Conservation (phyloP, 2,329 filamentous ascomycete species). For the Fusarium sacchari region DNA sequence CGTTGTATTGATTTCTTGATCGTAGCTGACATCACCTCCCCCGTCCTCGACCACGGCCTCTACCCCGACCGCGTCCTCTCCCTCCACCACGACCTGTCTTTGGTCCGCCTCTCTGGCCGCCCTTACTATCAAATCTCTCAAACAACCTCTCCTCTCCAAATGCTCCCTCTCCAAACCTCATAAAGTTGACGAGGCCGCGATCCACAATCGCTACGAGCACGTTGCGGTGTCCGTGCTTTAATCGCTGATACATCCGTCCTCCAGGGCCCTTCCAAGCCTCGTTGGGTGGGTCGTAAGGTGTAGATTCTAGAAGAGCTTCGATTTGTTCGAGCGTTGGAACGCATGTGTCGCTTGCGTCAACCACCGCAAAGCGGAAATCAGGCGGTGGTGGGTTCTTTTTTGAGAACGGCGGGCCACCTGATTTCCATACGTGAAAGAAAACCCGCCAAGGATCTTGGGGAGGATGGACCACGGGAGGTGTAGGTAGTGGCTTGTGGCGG, state of each 20-base stretch:
- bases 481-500: conserved; percentile 67
- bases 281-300: conserved; percentile 72
- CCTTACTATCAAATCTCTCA: conserved; percentile 61
- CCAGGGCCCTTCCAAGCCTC: conserved; percentile 52
- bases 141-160: conserved; percentile 82
- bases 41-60: conserved; percentile 40
- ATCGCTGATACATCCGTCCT: conserved; percentile 73
- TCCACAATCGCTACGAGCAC: conserved; percentile 90
- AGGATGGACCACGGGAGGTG: conserved; percentile 40
- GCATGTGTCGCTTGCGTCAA: conserved; percentile 76
- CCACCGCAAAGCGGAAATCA: conserved; percentile 85
- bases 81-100: conserved; percentile 56
- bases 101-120: conserved; percentile 53
- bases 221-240: conserved; percentile 87
- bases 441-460: conserved; percentile 71
- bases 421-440: conserved; percentile 85
- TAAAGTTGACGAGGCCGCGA: conserved; percentile 87
- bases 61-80: conserved; percentile 43
- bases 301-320: conserved; percentile 74
- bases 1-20: conserved; percentile 15
- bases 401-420: conserved; percentile 68
- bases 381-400: conserved; percentile 82
- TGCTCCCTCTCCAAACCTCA: conserved; percentile 80
- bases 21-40: conserved; percentile 34
- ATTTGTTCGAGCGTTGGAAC: conserved; percentile 81